Base-by-base conservation (phyloP, 176 grass and related monocot genomes). In the Pontederia paniculata region DNA sequence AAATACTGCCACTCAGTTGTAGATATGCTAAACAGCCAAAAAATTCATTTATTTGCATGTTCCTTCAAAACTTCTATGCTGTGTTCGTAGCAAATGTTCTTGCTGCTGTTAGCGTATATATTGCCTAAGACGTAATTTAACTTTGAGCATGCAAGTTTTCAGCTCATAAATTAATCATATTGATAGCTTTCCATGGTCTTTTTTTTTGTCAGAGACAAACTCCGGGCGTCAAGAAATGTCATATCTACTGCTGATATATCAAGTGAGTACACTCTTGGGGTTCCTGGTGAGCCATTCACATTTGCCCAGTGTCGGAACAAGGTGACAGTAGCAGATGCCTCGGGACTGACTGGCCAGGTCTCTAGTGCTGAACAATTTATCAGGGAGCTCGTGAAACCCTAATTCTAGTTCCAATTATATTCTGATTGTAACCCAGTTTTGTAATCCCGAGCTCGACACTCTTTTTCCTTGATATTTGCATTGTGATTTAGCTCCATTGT, bases 221-320 rank as follows among this genome's bases (percentile, higher is more conserved):
- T 96, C 21, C 80, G 82, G 21, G 64, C 75, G 70, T 96, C 86
- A 12, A 96, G 86, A 74, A 96, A 80, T 23, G 79, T 77, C 17
- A 72, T 97, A 58, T 90, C 86, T 52, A 78, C 73, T 65, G 86
- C 91, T 71, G 86, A 97, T 54, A 75, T 90, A 17, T 71, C 73
- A 13, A 70, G 78, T 31, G 86, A 96, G 63, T 63, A 83, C 44
- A 68, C 80, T 41, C 70, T 97, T 45, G 91, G 91, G 25, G 70
- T 83, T 54, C 76, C 69, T 68, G 86, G 86, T 52, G 71, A 78
- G 71, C 47, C 71, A 18, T 97, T 97, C 17, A 78, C 60, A 17
- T 90, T 97, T 53, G 67, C 59, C 43, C 86, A 90, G 57, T 97
- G 86, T 73, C 79, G 78, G 54, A 97, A 97, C 71, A 87, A 79